A percentile compares a stretch with the other conserved stretches of the same genome.
Evolutionary conservation across 345 rosid species (phyloP).

Genomic region (Euphorbia tirucalli): DNA sequence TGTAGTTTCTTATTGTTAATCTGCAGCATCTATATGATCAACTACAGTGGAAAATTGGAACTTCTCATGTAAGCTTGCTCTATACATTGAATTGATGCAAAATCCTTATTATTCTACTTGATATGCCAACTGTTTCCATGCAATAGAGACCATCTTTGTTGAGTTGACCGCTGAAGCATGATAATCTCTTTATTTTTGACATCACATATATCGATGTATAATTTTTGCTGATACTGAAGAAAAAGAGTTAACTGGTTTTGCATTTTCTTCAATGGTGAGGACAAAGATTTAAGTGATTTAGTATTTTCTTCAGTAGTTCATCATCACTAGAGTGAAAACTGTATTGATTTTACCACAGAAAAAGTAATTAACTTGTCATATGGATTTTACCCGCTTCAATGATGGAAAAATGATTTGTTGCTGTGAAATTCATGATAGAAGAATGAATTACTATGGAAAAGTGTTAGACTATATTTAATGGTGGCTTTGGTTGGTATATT

Average conservation of each 20-base stretch:
- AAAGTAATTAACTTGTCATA: background rate
- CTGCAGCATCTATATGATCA: conserved; percentile 78
- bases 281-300: background rate
- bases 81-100: background rate
- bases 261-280: background rate
- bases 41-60: conserved; percentile 76
- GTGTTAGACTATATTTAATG: background rate
- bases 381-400: background rate
- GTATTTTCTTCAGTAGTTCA: background rate
- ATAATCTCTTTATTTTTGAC: background rate
- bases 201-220: background rate
- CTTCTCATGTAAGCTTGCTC: conserved; percentile 64
- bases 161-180: background rate
- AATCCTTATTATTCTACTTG: background rate
- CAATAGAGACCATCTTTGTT: background rate
- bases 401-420: background rate
- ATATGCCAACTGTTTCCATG: background rate
- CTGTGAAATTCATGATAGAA: background rate
- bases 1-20: conserved; percentile 22
- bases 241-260: background rate
- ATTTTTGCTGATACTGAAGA: background rate
- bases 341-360: background rate
- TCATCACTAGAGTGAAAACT: background rate
- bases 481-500: background rate
- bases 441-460: background rate